Conservation (phyloP, 73 alveolate genomes). For the Diophrys sp. region DNA sequence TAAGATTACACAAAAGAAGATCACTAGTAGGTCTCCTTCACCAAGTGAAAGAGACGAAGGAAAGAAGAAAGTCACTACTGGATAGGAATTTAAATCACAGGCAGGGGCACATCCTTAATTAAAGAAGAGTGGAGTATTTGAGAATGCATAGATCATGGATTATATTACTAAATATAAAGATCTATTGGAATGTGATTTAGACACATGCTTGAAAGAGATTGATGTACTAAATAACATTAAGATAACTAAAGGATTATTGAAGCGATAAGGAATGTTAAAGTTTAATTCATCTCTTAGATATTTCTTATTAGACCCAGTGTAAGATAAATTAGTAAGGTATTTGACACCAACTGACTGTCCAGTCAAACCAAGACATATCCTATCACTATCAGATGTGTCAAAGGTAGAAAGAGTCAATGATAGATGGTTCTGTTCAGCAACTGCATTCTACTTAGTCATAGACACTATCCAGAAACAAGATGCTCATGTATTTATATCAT, state of each 20-base stretch:
- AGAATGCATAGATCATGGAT: not conserved
- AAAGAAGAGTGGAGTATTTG: no score
- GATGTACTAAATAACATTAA: not conserved
- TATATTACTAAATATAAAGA: not conserved
- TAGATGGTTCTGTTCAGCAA: conserved; percentile 50
- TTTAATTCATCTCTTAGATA: conserved; percentile 37
- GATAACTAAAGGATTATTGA: conserved; percentile 13
- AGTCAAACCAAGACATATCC: conserved; percentile 32
- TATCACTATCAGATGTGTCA: conserved; percentile 37
- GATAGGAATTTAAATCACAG: not conserved
- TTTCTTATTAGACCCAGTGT: conserved; percentile 48
- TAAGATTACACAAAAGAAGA: no score
- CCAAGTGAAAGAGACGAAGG: not conserved
- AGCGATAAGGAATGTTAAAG: conserved; percentile 5
- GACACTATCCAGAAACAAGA: conserved; percentile 4
- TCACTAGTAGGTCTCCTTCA: conserved; percentile 6
- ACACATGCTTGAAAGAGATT: not conserved
- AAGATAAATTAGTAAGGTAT: conserved; percentile 43
- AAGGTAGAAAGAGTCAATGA: conserved; percentile 27
- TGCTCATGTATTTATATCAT: conserved; percentile 10
- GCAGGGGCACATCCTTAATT: not conserved
- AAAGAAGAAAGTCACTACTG: not conserved
- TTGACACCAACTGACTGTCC: conserved; percentile 36
- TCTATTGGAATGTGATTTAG: not conserved
- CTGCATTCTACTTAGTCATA: not conserved